Base-by-base conservation (phyloP, 2,329 filamentous ascomycete genomes). In the Venturiaceae sp. region DNA sequence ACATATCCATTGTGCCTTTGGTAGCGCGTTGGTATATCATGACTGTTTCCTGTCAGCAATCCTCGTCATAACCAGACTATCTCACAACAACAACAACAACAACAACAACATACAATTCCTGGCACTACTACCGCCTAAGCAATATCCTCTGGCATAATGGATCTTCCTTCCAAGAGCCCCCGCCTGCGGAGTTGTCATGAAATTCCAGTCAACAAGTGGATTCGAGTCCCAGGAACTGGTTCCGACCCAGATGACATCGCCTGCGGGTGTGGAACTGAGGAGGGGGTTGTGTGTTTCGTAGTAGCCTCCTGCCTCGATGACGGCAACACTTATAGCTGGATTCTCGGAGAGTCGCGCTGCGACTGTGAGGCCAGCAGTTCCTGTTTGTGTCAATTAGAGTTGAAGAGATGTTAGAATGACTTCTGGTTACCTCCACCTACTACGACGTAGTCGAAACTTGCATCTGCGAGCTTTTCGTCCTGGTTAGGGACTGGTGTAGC, bases 241-340 rank as follows among this genome's bases (percentile, higher is more conserved):
- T 60, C 62, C 16, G 60, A 60, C 2, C 53, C 39, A 63, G 21
- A 67, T 50, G 8, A 67, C 61, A 55, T 64, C 64, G 19, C 64
- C 63, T 21, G 61, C 64, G 3, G 66, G 66, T 6, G 64, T 64
- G 2, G 58, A 58, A 1, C 58, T 60, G 19, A 63, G 55, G 5
- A 64, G 6, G 4, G 61, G 60, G 26, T 69, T 71, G 44, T 65
- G 62, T n/a, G 68, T 47, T 56, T 73, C 65, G 53, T 71, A 72
- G 62, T 69, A 72, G 9, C 44, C 44, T 50, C 56, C 56, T 28
- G 56, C 56, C 34, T 58, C 56, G 23, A 58, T 23, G 8, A 58
- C 56, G 32, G 44, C 56, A 23, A 58, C 56, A 7, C 14, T 55
- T 21, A 58, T 37, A 54, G 37, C 36, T 30, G 44, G 44, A 21